Evolutionary conservation across 2,329 filamentous ascomycete genomes (phyloP), one percentile per base, ranked within the genome.

Genomic region (Sordariomycetes sp.): DNA sequence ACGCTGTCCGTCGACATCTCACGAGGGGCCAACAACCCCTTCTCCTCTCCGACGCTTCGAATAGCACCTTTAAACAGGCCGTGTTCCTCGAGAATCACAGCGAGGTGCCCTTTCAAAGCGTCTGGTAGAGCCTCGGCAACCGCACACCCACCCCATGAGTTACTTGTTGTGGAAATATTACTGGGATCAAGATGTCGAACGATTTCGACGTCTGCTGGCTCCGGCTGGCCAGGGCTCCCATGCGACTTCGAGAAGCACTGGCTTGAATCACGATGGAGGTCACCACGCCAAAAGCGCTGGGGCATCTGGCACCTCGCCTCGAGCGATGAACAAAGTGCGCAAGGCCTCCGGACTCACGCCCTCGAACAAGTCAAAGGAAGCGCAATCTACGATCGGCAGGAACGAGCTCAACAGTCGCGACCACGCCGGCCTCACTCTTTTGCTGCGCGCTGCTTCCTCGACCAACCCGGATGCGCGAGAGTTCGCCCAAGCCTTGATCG

Each of bases 171-270:
- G 90, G 90, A 88, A 87, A 74, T 86, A 77, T 59, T 96, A 90
- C 60, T 82, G 93, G 70, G 83, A 95, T 78, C 85, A 95, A 74
- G 87, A 98, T 78, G 83, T 94, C 78, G 88, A 94, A 59, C 79
- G 69, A 56, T 96, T 98, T 74, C 82, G 84, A 66, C 82, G 82
- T 68, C 75, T 93, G 55, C 74, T 98, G 73, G 80, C 80, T 54
- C 77, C 76, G 58, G 71, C 81, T 62, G 69, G 71, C 54, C 71
- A 70, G 57, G 71, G 65, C 53, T 54, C 68, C 42, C 73, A 75
- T 47, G 52, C 64, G 39, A 54, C 66, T 39, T 59, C 70, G 50
- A 76, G 72, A 58, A 74, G 68, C 49, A 63, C 70, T 6, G 62
- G 55, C 18, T 43, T 61, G 64, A 59, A 57, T 33, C 50, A 49